Conservation (phyloP, 176 grass and related monocot genomes). For the Musa troglodytarum region DNA sequence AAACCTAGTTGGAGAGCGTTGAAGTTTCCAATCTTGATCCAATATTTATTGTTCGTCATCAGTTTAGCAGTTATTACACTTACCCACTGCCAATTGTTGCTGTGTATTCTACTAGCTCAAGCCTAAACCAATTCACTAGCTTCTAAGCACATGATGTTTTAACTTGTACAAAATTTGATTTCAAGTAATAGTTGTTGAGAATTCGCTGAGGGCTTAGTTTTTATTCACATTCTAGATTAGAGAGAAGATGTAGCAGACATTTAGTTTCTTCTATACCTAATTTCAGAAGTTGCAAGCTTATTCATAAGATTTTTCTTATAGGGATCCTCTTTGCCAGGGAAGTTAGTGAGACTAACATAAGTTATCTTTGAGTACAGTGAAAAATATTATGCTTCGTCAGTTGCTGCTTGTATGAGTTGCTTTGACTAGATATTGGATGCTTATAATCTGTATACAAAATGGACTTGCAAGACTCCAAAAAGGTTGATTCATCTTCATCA, state of each 20-base stretch:
- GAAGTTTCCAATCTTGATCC: too few relatives aligned
- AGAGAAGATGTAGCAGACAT: not conserved
- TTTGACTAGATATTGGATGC: not conserved
- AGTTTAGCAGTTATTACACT: too few relatives aligned
- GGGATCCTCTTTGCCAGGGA: not conserved
- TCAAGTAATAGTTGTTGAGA: not conserved
- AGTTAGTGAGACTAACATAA: not conserved
- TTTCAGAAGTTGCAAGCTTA: not conserved
- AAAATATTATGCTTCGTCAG: not conserved
- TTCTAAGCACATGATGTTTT: not conserved
- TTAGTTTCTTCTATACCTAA: not conserved
- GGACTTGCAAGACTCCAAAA: not conserved
- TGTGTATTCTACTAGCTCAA: too few relatives aligned
- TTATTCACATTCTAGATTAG: not conserved
- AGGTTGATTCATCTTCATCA: not conserved
- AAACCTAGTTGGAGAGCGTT: too few relatives aligned
- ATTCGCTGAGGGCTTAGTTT: not conserved
- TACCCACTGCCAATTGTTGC: too few relatives aligned
- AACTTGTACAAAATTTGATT: not conserved
- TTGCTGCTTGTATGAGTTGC: not conserved
- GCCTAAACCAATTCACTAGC: not conserved
- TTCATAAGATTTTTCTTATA: not conserved
- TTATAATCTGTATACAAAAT: constrained; percentile 1
- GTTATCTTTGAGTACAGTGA: not conserved
- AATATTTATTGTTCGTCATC: too few relatives aligned